Conservation (phyloP, 345 rosid species). For the Boechera stricta region DNA sequence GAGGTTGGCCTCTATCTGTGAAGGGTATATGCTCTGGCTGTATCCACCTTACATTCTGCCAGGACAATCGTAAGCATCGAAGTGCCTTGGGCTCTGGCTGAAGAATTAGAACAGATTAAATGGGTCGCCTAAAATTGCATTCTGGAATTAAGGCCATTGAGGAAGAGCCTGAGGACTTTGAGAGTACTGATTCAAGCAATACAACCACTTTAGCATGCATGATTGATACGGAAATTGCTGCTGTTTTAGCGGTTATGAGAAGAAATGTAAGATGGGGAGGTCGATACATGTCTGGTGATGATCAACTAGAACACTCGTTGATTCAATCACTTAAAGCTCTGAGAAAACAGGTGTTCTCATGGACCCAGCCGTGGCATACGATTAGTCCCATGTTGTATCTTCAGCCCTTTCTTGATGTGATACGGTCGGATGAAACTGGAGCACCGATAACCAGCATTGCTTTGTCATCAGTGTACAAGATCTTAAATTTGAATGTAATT, state of each 20-base stretch:
- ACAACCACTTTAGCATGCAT: conserved; percentile 75
- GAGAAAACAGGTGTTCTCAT: conserved; percentile 80
- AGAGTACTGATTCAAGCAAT: conserved; percentile 55
- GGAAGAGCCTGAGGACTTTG: conserved; percentile 95
- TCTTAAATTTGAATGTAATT: conserved; percentile 75
- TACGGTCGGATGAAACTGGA: conserved; percentile 91
- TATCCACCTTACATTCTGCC: conserved; percentile 25
- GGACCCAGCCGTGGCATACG: conserved; percentile 92
- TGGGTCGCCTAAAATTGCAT: conserved; percentile 94
- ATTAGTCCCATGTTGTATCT: conserved; percentile 81
- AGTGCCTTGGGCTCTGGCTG: conserved; percentile 44
- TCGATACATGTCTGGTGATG: conserved; percentile 92
- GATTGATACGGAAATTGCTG: conserved; percentile 88
- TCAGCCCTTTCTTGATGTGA: conserved; percentile 92
- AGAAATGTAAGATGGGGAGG: conserved; percentile 99
- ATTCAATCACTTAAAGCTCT: conserved; percentile 88
- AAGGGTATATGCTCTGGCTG: conserved; percentile 48
- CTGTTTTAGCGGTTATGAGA: conserved; percentile 96
- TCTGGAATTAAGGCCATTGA: conserved; percentile 88
- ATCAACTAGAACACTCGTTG: conserved; percentile 87
- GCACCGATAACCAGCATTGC: conserved; percentile 95
- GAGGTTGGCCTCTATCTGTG: conserved; percentile 39
- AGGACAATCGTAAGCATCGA: conserved; percentile 32
- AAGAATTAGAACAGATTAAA: conserved; percentile 43
- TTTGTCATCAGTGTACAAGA: conserved; percentile 87